Percentiles rank a stretch among this genome's conserved stretches.
Conservation (phyloP, 306 rosid species). For the Albizia julibrissin region DNA sequence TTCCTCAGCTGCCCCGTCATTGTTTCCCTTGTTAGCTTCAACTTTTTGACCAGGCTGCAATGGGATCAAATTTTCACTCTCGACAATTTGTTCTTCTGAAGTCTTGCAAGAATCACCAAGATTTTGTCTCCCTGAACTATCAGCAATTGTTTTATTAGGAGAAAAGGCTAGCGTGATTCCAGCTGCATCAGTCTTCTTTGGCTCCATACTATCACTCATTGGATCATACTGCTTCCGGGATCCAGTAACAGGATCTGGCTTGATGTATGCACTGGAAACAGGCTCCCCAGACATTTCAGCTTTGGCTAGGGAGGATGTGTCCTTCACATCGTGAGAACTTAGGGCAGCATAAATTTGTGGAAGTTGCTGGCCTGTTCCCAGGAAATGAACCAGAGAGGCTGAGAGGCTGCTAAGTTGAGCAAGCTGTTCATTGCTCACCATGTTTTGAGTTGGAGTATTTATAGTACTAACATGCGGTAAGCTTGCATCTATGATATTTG, state of each 20-base stretch:
- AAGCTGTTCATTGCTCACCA: conserved; percentile 65
- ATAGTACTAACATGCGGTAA: conserved; percentile 48
- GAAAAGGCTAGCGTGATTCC: conserved; percentile 40
- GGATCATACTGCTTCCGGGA: conserved; percentile 60
- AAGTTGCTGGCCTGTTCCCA: conserved; percentile 75
- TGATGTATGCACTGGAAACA: conserved; percentile 45
- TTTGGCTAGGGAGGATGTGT: conserved; percentile 45
- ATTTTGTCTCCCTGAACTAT: conserved; percentile 39
- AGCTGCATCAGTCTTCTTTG: conserved; percentile 49
- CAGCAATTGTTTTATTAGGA: conserved; percentile 36
- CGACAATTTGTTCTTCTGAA: conserved; percentile 40
- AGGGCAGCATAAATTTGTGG: conserved; percentile 80
- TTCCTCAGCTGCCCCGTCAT: conserved; percentile 43
- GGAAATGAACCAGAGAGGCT: conserved; percentile 80
- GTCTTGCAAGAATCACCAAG: conserved; percentile 39
- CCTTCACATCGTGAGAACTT: conserved; percentile 52
- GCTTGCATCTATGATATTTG: conserved; percentile 51
- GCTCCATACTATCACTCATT: conserved; percentile 47
- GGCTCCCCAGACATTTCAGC: conserved; percentile 49
- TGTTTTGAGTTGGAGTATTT: conserved; percentile 47
- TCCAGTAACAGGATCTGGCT: conserved; percentile 48
- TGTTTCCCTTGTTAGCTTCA: conserved; percentile 42
- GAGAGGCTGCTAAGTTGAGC: conserved; percentile 65
- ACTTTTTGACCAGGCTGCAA: conserved; percentile 43
- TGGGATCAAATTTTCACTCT: conserved; percentile 41